Evolutionary conservation across 352 stramenopile genomes (phyloP).

Genomic region (Pythium brachiatum): DNA sequence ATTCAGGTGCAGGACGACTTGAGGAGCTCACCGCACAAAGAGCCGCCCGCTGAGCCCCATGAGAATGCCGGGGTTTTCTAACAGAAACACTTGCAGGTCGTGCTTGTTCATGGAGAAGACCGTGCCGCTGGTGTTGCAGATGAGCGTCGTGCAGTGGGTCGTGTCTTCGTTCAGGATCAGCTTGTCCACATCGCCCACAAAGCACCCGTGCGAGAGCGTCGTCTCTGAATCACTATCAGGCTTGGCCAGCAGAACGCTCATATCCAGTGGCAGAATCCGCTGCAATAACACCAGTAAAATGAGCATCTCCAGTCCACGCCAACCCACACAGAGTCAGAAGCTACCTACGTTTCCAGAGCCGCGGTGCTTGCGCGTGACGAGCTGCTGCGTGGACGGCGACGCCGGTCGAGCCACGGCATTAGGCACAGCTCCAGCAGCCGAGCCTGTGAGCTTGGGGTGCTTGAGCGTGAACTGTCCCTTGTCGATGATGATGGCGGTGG

Average conservation of each 20-base stretch:
- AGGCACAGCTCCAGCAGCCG: neutral
- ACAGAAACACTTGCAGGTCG: slow-evolving; percentile 65
- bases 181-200: slow-evolving; percentile 71
- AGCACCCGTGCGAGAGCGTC: slow-evolving; percentile 49
- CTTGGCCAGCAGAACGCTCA: slow-evolving; percentile 45
- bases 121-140: slow-evolving; percentile 47
- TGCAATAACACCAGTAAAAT: slow-evolving; percentile 25
- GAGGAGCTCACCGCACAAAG: slow-evolving; percentile 40
- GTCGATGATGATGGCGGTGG: slow-evolving; percentile 72
- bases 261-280: slow-evolving; percentile 59
- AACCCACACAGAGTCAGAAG: too few relatives aligned
- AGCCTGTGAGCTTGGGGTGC: slow-evolving; percentile 19
- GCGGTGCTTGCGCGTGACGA: slow-evolving; percentile 37
- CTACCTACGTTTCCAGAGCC: slow-evolving; percentile 56
- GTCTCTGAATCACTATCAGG: slow-evolving; percentile 40
- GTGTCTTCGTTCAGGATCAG: slow-evolving; percentile 53
- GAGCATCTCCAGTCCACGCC: too few relatives aligned
- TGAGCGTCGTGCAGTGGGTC: slow-evolving; percentile 55
- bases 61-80: slow-evolving; percentile 74
- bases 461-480: slow-evolving; percentile 72
- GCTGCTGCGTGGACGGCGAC: slow-evolving; percentile 18
- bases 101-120: slow-evolving; percentile 67
- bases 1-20: too few relatives aligned
- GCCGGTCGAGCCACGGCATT: slow-evolving; percentile 3
- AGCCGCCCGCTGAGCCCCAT: slow-evolving; percentile 64